Base-by-base conservation (phyloP, 495 filamentous ascomycete genomes). In the Aspergillus heteromorphus region DNA sequence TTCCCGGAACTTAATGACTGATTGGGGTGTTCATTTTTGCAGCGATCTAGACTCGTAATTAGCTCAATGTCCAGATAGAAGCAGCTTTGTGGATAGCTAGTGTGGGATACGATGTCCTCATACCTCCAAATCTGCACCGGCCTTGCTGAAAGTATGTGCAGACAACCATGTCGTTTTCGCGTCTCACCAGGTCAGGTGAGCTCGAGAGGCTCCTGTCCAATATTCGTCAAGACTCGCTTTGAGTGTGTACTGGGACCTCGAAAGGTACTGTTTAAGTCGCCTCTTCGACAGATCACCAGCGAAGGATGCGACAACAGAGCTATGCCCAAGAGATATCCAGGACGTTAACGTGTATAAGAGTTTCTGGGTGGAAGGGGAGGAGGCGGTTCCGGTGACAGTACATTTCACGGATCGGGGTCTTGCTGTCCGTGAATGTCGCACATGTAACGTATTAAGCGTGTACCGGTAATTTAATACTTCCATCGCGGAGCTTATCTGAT, bases 71-170 rank as follows among this genome's bases (percentile, higher is more conserved):
- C 16, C 41, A 51, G 0, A 13, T 5, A 38, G 9, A n/a, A 43
- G 34, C 43, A 6, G 42, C 49, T 25, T 45, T 45, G 30, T 40
- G 5, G 25, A 54, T 3, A 20, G 6, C 8, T 8, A 40, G 38
- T n/a, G 5, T 31, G 53, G 20, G 11, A 47, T n/a, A 13, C n/a
- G 2, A 16, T 17, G 2, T 3, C n/a, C n/a, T 48, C 66, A 30
- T 70, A 77, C 78, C 73, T 62, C 89, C 90, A 63, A 78, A 86
- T 61, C 75, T 83, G 76, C 90, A 95, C 48, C 79, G 77, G 41
- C 87, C 88, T 66, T 84, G 81, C 67, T 82, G 82, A 62, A 76
- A 95, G 65, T 82, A 92, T 34, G 63, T 78, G 76, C 90, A 95
- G 58, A 91, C 69, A 4, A 67, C 60, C 84, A 87, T 87, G 53